Base-by-base conservation (phyloP, 179 eudicot species). In the Beta lomatogona region DNA sequence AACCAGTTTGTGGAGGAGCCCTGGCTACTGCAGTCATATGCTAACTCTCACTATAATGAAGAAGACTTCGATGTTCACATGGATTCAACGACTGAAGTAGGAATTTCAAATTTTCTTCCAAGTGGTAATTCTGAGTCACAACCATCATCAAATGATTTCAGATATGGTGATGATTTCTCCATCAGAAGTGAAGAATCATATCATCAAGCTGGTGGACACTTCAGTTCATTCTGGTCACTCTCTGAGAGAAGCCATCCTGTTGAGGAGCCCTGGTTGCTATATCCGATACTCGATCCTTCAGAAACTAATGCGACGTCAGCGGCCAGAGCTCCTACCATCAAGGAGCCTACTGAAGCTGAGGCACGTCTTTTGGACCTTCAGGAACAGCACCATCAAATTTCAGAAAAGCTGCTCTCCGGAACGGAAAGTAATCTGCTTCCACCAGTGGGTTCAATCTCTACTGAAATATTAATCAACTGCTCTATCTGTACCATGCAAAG, bases 401-500 rank as follows among this genome's bases (percentile, higher is more conserved):
- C 85, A 57, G 93, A 89, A 79, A 82, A 82, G 9, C 81, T 88
- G 77, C 63, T 87, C 71, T 77, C 86, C 68, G 92, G 88, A 81
- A 89, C 76, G 74, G 91, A 87, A 81, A 84, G 71, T 77, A 83
- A 79, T 81, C 67, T 81, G 58, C 76, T 75, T 83, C 54, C 84
- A 11, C 75, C 77, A 48, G 85, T 81, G 71, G 88, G 85, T 74
- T 87, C 90, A 67, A 76, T 90, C 85, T 86, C 93, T 61, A 91
- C 88, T 15, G 91, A 90, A 83, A 95, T 95, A 87, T 82, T 95
- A 85, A 92, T 94, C 22, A 94, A 95, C 82, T 95, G 96, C 81
- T 95, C 99, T 50, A 69, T 94, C 73, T 94, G 97, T 86, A 95
- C 97, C 73, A 89, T 94, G 94, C 99, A 94, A 88, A 94, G 99